phyloP scores from a whole-genome alignment of 345 rosid species.

The Citrus cavaleriei region DNA sequence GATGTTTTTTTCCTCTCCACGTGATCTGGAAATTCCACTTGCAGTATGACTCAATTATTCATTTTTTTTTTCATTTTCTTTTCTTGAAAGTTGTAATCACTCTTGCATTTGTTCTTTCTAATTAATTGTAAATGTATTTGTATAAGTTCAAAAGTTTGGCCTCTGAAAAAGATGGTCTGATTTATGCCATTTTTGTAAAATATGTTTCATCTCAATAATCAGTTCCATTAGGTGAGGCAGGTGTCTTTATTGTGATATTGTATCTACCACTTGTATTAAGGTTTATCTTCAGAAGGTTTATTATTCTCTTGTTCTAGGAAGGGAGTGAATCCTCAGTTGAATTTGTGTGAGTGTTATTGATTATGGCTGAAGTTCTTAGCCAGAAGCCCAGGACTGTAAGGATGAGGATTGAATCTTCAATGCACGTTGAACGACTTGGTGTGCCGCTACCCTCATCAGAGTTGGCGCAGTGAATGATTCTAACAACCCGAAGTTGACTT shows the following conservation, averaged over 20 bases:
- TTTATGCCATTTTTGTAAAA: constrained; percentile 22
- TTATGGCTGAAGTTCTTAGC: too few species aligned
- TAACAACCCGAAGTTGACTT: too few species aligned
- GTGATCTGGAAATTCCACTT: constrained; percentile 6
- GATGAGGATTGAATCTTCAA: too few species aligned
- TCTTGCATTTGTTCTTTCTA: constrained; percentile 19
- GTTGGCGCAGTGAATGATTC: too few species aligned
- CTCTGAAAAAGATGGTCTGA: constrained; percentile 4
- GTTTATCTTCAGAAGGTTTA: background rate
- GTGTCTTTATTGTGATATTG: background rate
- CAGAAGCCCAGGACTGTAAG: too few species aligned
- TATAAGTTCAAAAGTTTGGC: constrained; percentile 24
- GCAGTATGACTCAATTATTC: constrained; percentile 15
- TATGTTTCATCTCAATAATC: constrained; percentile 13
- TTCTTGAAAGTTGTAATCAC: constrained; percentile 11
- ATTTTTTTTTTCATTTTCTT: background rate
- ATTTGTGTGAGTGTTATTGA: too few species aligned
- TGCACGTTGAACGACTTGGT: too few species aligned
- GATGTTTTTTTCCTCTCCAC: background rate
- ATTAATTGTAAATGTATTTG: constrained; percentile 41
- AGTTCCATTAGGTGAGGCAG: background rate
- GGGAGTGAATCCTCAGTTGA: too few species aligned
- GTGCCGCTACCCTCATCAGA: too few species aligned
- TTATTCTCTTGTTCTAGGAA: too few species aligned
- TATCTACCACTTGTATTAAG: background rate